phyloP scores from a whole-genome alignment of 768 basidiomycete genomes.

The Russula virescens region DNA sequence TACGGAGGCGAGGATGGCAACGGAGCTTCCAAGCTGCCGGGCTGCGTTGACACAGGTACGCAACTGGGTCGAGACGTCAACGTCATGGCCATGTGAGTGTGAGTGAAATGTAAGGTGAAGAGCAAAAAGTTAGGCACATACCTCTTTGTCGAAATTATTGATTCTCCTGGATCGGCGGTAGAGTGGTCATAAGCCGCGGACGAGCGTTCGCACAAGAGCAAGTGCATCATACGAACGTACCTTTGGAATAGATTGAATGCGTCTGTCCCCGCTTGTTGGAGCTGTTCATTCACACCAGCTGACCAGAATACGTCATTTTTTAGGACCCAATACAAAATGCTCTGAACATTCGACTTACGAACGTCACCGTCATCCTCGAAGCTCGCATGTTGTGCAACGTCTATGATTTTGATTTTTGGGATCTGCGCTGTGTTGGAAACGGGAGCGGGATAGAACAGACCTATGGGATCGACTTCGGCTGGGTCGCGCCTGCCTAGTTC shows the following conservation, averaged over 20 bases:
- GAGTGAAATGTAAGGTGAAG: conserved; percentile 16
- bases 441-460: conserved; percentile 4
- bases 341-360: conserved; percentile 44
- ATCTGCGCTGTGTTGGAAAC: neutral
- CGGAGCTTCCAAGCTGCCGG: conserved; percentile 70
- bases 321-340: neutral
- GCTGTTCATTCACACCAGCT: conserved; percentile 65
- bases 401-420: neutral
- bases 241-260: conserved; percentile 58
- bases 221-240: conserved; percentile 33
- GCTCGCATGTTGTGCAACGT: conserved; percentile 38
- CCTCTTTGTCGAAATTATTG: conserved; percentile 61
- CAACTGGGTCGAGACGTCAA: conserved; percentile 38
- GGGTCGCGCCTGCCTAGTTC: conserved; percentile 39
- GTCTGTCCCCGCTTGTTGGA: conserved; percentile 62
- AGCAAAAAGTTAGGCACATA: conserved; percentile 26
- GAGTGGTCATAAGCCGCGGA: conserved; percentile 7
- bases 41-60: conserved; percentile 76
- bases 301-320: neutral
- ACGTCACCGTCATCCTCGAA: conserved; percentile 64
- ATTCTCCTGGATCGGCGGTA: conserved; percentile 39
- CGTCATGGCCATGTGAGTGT: conserved; percentile 3
- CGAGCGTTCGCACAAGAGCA: conserved; percentile 3
- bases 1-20: conserved; percentile 69
- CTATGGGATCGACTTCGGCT: conserved; percentile 32